phyloP scores from a whole-genome alignment of 352 stramenopile genomes.

The Vaucheria bursata region DNA sequence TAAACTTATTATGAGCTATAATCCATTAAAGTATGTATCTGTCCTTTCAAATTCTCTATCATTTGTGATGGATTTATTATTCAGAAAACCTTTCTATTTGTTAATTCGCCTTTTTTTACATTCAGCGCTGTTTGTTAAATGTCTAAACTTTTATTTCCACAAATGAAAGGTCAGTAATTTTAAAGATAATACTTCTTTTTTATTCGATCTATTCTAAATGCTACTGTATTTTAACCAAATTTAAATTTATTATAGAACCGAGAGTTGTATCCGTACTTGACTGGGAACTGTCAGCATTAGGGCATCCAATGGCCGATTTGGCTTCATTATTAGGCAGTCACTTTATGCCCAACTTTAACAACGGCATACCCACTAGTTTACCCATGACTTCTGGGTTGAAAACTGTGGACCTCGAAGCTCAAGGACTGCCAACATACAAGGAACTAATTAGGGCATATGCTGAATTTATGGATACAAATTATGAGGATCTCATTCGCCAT shows the following conservation, averaged over 20 bases:
- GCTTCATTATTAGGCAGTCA: slow-evolving; percentile 55
- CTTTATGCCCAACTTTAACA: slow-evolving; percentile 52
- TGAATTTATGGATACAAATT: slow-evolving; percentile 3
- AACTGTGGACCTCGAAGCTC: slow-evolving; percentile 45
- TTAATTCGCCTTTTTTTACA: too few species aligned
- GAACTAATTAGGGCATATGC: slow-evolving; percentile 57
- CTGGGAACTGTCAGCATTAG: slow-evolving; percentile 70
- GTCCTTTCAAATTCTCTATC: too few species aligned
- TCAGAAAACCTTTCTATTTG: too few species aligned
- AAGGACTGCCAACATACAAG: slow-evolving; percentile 54
- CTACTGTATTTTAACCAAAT: not conserved
- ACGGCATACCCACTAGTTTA: not conserved
- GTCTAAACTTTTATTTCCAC: too few species aligned
- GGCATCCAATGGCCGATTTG: slow-evolving; percentile 64
- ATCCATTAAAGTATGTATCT: too few species aligned
- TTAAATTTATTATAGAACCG: slow-evolving; percentile 54
- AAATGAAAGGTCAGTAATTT: not conserved
- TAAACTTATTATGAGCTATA: too few species aligned
- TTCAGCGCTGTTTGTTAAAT: not conserved
- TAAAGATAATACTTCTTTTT: not conserved
- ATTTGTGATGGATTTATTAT: too few species aligned
- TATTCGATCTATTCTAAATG: not conserved
- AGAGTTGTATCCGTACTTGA: slow-evolving; percentile 65
- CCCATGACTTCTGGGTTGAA: slow-evolving; percentile 32
- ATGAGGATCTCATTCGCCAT: slow-evolving; percentile 24